Percentiles rank a stretch among this genome's conserved stretches.
phyloP scores from a whole-genome alignment of 108 stramenopile species.

The Epithemia pelagica region DNA sequence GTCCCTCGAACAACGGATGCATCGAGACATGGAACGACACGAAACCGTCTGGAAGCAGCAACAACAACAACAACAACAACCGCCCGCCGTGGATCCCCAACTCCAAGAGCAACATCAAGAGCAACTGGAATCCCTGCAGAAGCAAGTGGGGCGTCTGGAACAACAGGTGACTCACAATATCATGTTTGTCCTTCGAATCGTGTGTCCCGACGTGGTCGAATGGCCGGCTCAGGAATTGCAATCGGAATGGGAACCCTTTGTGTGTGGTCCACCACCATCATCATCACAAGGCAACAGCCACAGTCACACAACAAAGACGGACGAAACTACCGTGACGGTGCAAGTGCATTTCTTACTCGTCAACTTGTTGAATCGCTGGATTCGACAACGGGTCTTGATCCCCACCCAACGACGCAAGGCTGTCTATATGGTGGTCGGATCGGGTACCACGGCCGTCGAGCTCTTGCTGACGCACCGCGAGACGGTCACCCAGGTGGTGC shows the following conservation, averaged over 20 bases:
- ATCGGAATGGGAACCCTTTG: background rate
- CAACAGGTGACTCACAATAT: background rate
- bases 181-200: background rate
- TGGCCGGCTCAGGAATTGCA: background rate
- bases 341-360: background rate
- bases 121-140: background rate
- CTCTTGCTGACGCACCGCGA: background rate
- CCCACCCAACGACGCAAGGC: background rate
- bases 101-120: background rate
- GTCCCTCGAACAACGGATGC: background rate
- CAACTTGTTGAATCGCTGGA: background rate
- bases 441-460: background rate
- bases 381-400: background rate
- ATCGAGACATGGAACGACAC: background rate
- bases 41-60: background rate
- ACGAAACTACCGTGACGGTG: background rate
- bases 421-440: background rate
- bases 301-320: too few species aligned
- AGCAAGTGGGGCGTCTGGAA: too few species aligned
- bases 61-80: background rate
- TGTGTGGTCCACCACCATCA: background rate
- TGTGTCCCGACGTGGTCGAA: background rate
- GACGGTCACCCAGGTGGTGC: background rate
- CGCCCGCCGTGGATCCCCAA: background rate
- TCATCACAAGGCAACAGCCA: background rate